phyloP scores from a whole-genome alignment of 305 asterid genomes.

The Fraxinus floribunda region DNA sequence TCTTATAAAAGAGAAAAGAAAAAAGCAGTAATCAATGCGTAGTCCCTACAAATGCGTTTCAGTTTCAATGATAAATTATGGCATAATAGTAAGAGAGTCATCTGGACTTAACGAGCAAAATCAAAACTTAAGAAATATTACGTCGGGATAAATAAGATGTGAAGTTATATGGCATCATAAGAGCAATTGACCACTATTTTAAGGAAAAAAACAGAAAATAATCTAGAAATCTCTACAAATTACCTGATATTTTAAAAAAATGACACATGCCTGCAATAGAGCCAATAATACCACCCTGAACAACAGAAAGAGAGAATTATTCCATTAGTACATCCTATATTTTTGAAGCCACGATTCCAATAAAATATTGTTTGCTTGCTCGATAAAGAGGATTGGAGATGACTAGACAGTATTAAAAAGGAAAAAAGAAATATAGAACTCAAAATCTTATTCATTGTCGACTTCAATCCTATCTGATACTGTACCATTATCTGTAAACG shows the following conservation, averaged over 20 bases:
- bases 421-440: neutral
- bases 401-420: neutral
- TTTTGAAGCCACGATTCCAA: neutral
- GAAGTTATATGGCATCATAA: neutral
- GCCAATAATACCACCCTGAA: conserved; percentile 83
- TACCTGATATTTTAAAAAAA: conserved; percentile 69
- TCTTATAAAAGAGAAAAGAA: conserved; percentile 42
- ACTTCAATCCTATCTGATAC: neutral
- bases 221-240: conserved; percentile 1
- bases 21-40: conserved; percentile 12
- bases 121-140: neutral
- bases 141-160: neutral
- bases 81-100: neutral
- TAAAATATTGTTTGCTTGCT: neutral
- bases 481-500: neutral
- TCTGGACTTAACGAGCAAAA: neutral
- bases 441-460: neutral
- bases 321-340: conserved; percentile 1
- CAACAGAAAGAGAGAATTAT: conserved; percentile 23
- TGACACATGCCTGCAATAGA: conserved; percentile 68
- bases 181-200: neutral
- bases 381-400: neutral
- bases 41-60: neutral
- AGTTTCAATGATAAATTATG: conserved; percentile 2
- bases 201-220: neutral